Base-by-base conservation (phyloP, 2,329 filamentous ascomycete genomes). In the Penicillium oxalicum region DNA sequence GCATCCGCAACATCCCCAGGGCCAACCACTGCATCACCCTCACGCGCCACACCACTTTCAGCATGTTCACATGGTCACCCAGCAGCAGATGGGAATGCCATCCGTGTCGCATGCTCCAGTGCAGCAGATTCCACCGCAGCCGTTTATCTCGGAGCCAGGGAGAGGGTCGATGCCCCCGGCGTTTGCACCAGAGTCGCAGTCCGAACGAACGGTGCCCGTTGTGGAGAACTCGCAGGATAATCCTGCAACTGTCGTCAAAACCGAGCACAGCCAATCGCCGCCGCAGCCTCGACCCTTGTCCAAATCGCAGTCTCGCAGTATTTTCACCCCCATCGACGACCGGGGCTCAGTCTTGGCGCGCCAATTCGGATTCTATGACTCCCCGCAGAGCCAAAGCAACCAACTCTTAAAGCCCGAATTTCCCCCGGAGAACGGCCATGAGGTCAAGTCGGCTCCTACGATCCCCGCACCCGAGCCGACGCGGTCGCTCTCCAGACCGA, bases 271-370 rank as follows among this genome's bases (percentile, higher is more conserved):
- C 24, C 64, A 66, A 37, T 69, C 81, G n/a, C 71, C 74, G 48
- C 66, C 72, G 8, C 70, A 74, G 54, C 84, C 86, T 2, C 87
- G 85, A 61, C 84, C 87, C 5, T 59, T 80, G 3, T 75, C 77
- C 6, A 91, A 91, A 66, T 85, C 86, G 24, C 86, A 91, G 67
- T 85, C 86, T 24, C 86, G 91, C 65, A 96, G 91, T 67, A 97
- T 98, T 51, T 97, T 97, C 65, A 98, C 93, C 0, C 93, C 93
- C 0, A 95, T 98, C 54, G 93, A 97, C 61, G 91, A 95, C 65
- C 90, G 87, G 60, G 81, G 88, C 42, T 96, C 91, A 1, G 85
- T 96, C 50, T 72, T 96, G 38, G 89, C 88, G 9, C 88, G 91
- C 56, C 90, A 95, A 66, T 84, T 87, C 54, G 83, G 82, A 12